Evolutionary conservation across 345 rosid species (phyloP), one percentile per base, ranked within the genome.

Genomic region (Sonneratia alba): DNA sequence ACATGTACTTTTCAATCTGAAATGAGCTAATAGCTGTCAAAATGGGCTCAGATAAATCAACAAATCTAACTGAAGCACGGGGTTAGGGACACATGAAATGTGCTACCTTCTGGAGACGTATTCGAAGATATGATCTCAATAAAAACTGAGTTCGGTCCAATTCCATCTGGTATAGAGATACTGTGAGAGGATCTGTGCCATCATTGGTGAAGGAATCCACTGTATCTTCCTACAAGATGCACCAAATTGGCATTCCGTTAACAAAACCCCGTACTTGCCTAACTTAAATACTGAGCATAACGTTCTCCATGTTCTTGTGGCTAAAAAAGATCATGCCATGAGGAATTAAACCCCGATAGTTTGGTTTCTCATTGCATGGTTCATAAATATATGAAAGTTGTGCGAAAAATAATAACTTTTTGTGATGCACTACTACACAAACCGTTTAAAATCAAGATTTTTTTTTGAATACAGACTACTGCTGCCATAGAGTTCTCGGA

Each of bases 131-230:
- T 0, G 98, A 95, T 82, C 99, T 83, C 79, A 92, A 75, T 70
- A 92, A 77, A 81, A 83, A 95, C 79, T 92, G 97, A 4, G 88
- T 80, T 78, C 96, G 80, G 32, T 95, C 97, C 69, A 92, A 63
- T 74, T 95, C 97, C 97, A 89, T 89, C 78, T 88, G 92, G 78
- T 95, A 92, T 48, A 95, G 90, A 6, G 97, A 95, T 16, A 85
- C 85, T 1, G 87, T 81, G 21, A 90, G 81, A 49, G 94, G 96
- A 79, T 89, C 97, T 72, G 76, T 36, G 3, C 83, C 82, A 27
- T 70, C 73, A 53, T 77, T 77, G 63, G 75, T 82, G 40, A 72
- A 83, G 40, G 76, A 75, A 64, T 85, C 91, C 78, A 84, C 82
- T 6, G 82, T 86, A 67, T 84, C 87, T 77, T 90, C 92, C 92